Conservation (phyloP, 768 basidiomycete genomes). For the Pleurotus pulmonarius region DNA sequence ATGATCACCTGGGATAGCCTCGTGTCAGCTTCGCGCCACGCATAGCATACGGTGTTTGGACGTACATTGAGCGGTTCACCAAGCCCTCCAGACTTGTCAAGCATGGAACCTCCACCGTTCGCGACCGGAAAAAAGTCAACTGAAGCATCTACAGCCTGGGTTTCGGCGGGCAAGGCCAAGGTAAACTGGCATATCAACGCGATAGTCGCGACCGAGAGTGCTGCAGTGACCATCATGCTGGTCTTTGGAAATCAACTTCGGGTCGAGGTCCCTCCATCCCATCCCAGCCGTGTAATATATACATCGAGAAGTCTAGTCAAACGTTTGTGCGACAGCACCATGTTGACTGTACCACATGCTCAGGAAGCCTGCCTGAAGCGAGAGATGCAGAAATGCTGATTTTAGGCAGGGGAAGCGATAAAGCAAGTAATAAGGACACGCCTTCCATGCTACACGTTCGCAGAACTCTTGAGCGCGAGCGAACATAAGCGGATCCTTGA, state of each 20-base stretch:
- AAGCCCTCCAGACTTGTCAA: constrained; percentile 42
- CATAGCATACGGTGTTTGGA: constrained; percentile 24
- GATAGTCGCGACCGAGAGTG: neutral
- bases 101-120: constrained; percentile 46
- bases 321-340: no score
- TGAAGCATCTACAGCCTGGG: neutral
- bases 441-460: no score
- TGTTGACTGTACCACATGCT: no score
- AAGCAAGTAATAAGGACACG: no score
- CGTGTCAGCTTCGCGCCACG: neutral
- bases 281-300: no score
- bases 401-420: no score
- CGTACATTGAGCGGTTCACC: constrained; percentile 81
- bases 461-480: no score
- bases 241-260: neutral
- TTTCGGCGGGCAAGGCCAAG: neutral
- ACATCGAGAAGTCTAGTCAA: no score
- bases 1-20: constrained; percentile 46
- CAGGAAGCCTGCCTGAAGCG: no score
- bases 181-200: neutral
- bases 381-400: no score
- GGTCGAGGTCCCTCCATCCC: no score
- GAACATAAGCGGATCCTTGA: no score
- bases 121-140: neutral
- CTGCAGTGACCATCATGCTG: neutral